Conservation (phyloP, 2,329 filamentous ascomycete species). For the Ascochyta koolunga region DNA sequence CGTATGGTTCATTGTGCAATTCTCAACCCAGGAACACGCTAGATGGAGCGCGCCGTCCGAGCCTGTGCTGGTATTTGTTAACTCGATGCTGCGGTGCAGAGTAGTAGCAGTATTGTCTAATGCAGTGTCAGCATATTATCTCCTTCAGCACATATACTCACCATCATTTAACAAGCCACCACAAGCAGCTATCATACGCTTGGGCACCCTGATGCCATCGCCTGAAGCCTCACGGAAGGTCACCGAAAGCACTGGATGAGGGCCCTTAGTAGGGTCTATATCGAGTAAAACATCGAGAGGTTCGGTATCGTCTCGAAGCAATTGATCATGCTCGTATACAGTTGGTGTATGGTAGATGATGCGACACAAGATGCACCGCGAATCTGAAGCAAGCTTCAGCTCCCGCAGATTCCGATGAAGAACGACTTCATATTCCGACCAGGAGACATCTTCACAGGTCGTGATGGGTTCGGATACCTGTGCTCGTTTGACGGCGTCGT, state of each 20-base stretch:
- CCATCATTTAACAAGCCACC: no score
- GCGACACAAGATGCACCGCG: constrained; percentile 24
- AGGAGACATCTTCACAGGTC: neutral
- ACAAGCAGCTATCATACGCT: no score
- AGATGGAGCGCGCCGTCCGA: constrained; percentile 27
- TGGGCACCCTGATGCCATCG: neutral
- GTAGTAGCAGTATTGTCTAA: constrained; percentile 1
- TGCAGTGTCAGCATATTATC: no score
- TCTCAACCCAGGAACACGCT: constrained; percentile 24
- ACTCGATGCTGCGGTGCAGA: constrained; percentile 5
- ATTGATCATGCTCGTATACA: constrained; percentile 8
- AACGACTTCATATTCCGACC: no score
- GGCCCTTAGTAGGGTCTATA: constrained; percentile 11
- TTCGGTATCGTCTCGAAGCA: constrained; percentile 20
- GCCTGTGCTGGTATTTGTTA: constrained; percentile 21
- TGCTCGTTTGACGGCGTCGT: neutral
- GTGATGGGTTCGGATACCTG: neutral
- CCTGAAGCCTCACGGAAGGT: constrained; percentile 14
- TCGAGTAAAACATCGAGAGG: constrained; percentile 20
- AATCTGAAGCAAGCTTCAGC: constrained; percentile 23
- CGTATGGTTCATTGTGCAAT: constrained; percentile 19
- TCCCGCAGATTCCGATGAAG: constrained; percentile 2
- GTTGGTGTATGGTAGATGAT: constrained; percentile 22
- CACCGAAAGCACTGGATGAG: constrained; percentile 21
- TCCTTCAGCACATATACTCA: no score